Percentiles rank a stretch among this genome's conserved stretches.
phyloP scores from a whole-genome alignment of 1,139 yeast genomes.

The Yamadazyma trypodendri region DNA sequence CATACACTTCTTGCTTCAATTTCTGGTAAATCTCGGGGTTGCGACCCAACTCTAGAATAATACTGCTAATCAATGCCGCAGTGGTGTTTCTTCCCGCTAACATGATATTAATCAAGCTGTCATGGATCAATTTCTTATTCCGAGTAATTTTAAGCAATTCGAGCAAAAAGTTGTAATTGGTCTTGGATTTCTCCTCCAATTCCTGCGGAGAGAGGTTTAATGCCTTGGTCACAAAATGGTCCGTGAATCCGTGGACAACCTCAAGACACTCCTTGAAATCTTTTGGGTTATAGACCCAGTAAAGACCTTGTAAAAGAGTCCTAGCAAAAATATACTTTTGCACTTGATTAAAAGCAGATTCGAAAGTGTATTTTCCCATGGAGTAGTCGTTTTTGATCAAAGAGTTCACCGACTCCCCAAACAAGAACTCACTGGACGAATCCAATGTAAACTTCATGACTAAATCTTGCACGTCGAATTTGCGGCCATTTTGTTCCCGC shows the following conservation, averaged over 20 bases:
- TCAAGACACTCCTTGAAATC: constrained; percentile 29
- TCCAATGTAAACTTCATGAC: constrained; percentile 46
- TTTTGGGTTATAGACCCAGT: constrained; percentile 27
- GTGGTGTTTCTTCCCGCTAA: constrained; percentile 57
- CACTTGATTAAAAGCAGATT: constrained; percentile 33
- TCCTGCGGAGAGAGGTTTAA: constrained; percentile 25
- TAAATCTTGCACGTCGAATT: constrained; percentile 38
- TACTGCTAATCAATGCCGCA: constrained; percentile 45
- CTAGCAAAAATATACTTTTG: constrained; percentile 35
- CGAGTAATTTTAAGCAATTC: constrained; percentile 47
- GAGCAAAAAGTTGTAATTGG: constrained; percentile 45
- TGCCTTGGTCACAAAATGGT: constrained; percentile 25
- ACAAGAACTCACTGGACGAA: constrained; percentile 50
- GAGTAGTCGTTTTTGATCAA: constrained; percentile 21
- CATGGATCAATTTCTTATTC: constrained; percentile 46
- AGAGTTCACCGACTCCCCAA: constrained; percentile 44
- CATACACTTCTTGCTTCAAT: constrained; percentile 33
- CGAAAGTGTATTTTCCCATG: constrained; percentile 27
- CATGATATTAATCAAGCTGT: constrained; percentile 47
- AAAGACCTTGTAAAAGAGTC: constrained; percentile 32
- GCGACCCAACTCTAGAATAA: constrained; percentile 41
- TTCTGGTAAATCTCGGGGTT: constrained; percentile 36
- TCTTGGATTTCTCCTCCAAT: constrained; percentile 25
- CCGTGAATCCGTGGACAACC: constrained; percentile 28
- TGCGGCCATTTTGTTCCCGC: constrained; percentile 20